Evolutionary conservation across 2,329 filamentous ascomycete genomes (phyloP).

Genomic region (Byssochlamys sp.): DNA sequence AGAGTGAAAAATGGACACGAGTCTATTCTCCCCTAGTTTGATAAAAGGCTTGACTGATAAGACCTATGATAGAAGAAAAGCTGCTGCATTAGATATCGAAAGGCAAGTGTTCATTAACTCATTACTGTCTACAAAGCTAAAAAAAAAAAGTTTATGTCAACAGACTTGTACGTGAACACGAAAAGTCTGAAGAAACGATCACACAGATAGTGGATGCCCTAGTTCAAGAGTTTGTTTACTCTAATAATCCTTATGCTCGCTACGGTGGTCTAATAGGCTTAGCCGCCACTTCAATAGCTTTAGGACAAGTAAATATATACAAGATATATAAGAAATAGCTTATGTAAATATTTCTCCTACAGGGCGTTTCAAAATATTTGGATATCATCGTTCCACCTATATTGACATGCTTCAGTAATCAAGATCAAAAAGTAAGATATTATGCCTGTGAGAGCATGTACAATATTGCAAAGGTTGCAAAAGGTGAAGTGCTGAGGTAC

Average conservation of each 20-base stretch:
- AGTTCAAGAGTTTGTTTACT: too few species aligned
- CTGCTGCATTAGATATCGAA: too few species aligned
- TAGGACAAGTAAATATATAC: constrained; percentile 64
- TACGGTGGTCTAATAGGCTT: constrained; percentile 94
- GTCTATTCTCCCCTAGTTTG: too few species aligned
- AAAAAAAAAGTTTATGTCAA: too few species aligned
- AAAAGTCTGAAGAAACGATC: too few species aligned
- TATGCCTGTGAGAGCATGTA: constrained; percentile 99
- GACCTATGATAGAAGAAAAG: too few species aligned
- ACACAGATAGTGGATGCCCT: too few species aligned
- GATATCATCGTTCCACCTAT: constrained; percentile 92
- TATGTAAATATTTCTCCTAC: constrained; percentile 14
- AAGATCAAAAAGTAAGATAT: constrained; percentile 92
- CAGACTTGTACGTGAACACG: too few species aligned
- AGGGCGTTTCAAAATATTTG: constrained; percentile 87
- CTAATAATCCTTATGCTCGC: constrained; percentile 86
- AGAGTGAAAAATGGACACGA: too few species aligned
- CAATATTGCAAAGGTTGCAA: constrained; percentile 98
- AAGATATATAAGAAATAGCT: neutral
- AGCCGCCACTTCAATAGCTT: constrained; percentile 86
- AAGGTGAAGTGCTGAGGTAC: constrained; percentile 91
- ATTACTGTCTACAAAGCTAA: too few species aligned
- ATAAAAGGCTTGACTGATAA: too few species aligned
- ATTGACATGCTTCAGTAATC: constrained; percentile 91
- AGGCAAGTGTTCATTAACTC: too few species aligned